Evolutionary conservation across 768 basidiomycete species (phyloP), one percentile per base, ranked within the genome.

Genomic region (Pilatotrama ljubarskyi): DNA sequence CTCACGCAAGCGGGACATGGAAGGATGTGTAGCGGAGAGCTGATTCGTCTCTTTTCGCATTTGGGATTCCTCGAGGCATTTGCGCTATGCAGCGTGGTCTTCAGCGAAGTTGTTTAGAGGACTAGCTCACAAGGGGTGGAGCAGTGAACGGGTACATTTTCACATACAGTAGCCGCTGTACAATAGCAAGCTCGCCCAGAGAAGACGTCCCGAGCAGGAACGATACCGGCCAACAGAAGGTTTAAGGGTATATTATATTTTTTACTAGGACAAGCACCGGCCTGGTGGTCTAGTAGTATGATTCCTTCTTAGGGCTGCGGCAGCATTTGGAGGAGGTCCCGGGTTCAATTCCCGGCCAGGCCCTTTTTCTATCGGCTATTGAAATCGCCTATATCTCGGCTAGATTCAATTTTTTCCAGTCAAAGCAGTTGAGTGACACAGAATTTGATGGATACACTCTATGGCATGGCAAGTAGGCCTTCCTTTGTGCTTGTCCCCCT

Each of bases 311-410:
- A 78, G 81, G 81, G 81, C 57, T 22, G 48, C 15, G 10, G 52
- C 52, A 36, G 43, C 36, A 65, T 46, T 58, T 86, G 82, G 86
- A 87, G 86, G 86, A 88, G 87, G 88, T 87, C 86, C 85, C 82
- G 86, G 86, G 87, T 88, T 89, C 87, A 87, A 89, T 87, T 87
- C 87, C 85, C 86, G 83, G 85, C 82, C 80, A 86, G 85, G 86
- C 84, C 85, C 81, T 55, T 60, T 54, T 59, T 26, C 3, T 9
- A 7, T 13, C n/a, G n/a, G n/a, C 8, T 42, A 15, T 24, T 51
- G 18, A 10, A 20, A 14, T 6, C 41, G 40, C 40, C 40, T 13
- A 41, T 41, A 14, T 15, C 5, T 41, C 40, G 3, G 40, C 40
- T 41, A 15, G 40, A 13, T 41, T 41, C 40, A 41, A n/a, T 5